These are phyloP conservation scores for Otatea glauca DNA, from an alignment of 176 grass and related monocot genomes.

Conservation along the genomic window DNA sequence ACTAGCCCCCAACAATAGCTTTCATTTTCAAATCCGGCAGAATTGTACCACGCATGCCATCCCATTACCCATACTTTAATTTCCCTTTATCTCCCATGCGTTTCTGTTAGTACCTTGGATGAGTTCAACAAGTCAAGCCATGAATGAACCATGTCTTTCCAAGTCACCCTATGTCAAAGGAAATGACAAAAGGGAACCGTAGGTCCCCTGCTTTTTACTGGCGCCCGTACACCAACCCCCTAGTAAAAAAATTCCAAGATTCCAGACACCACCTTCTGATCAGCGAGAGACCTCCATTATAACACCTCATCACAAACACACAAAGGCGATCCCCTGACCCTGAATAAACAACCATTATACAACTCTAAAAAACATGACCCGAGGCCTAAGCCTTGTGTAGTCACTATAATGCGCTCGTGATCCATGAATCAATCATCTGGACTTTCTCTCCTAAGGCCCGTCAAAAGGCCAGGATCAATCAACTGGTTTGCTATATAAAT, in stretches of 20 bases:
- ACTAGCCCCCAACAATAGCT: neutral
- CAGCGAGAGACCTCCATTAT: conserved; percentile 7
- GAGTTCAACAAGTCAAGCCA: neutral
- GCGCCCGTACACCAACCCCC: neutral
- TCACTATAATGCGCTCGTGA: neutral
- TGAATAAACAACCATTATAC: conserved; percentile 20
- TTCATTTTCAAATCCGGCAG: conserved; percentile 23
- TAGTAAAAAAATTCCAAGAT: conserved; percentile 14
- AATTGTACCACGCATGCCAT: neutral
- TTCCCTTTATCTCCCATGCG: neutral
- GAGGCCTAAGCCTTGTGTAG: neutral
- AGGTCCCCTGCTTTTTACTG: neutral
- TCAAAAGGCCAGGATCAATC: neutral
- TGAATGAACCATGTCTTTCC: neutral
- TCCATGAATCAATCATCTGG: neutral
- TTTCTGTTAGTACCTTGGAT: neutral
- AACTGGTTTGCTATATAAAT: too few species aligned
- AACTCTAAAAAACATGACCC: conserved; percentile 19
- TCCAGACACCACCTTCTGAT: conserved; percentile 44
- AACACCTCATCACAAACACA: neutral
- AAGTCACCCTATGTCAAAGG: neutral
- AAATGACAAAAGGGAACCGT: neutral
- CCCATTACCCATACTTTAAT: neutral
- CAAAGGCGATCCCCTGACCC: conserved; percentile 17
- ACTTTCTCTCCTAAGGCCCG: neutral